Percentiles rank a stretch among this genome's conserved stretches.
These are phyloP conservation scores for Colletotrichum sp. DNA, from an alignment of 2,329 filamentous ascomycete genomes.

Conservation along the genomic window DNA sequence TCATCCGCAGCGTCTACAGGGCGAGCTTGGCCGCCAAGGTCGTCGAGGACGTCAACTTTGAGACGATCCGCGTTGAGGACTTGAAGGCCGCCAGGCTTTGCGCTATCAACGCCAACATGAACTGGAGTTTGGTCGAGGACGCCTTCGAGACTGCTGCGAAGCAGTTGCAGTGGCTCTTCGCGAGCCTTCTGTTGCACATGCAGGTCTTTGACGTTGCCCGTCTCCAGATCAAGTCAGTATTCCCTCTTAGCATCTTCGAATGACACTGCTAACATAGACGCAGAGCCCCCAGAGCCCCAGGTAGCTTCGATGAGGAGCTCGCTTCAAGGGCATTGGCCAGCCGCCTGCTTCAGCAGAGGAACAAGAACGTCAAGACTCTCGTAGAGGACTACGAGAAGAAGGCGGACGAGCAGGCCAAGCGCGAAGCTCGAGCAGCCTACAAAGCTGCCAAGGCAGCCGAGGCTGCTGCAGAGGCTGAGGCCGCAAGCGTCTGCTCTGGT, in stretches of 20 bases:
- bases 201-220: conserved; percentile 5
- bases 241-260: too few species aligned
- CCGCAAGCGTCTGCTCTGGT: background rate
- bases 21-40: conserved; percentile 5
- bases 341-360: background rate
- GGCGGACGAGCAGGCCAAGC: background rate
- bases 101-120: background rate
- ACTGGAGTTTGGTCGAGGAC: background rate
- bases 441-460: background rate
- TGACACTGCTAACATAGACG: background rate
- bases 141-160: background rate
- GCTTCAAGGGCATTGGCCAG: conserved; percentile 10
- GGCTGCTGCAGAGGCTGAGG: background rate
- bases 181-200: background rate
- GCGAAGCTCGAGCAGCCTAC: background rate
- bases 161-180: background rate
- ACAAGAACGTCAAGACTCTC: background rate
- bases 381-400: background rate
- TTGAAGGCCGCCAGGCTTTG: conserved; percentile 3
- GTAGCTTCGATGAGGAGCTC: conserved; percentile 13
- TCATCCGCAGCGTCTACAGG: conserved; percentile 5
- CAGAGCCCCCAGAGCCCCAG: background rate
- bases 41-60: background rate
- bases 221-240: background rate
- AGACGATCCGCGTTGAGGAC: background rate